These are phyloP conservation scores for Musa acuminata DNA, from an alignment of 176 grass and related monocot species.

Conservation along the genomic window DNA sequence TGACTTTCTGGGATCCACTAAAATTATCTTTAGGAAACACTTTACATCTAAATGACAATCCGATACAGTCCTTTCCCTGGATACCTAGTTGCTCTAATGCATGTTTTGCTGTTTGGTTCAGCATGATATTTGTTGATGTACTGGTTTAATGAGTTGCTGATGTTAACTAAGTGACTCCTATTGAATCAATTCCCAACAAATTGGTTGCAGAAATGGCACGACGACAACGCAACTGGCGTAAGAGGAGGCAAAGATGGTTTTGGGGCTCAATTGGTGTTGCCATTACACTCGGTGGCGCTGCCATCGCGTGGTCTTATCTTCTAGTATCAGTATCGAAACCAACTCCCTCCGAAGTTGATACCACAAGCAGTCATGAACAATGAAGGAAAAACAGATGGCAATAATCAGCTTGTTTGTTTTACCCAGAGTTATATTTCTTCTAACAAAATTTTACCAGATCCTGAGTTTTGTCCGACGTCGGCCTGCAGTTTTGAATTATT, in stretches of 20 bases:
- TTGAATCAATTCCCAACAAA: too few relatives aligned
- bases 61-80: too few relatives aligned
- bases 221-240: conserved; percentile 54
- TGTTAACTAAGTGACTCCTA: too few relatives aligned
- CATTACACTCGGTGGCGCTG: conserved; percentile 51
- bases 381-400: background rate
- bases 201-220: conserved; percentile 65
- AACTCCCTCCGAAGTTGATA: background rate
- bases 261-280: conserved; percentile 84
- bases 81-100: too few relatives aligned
- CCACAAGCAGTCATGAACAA: background rate
- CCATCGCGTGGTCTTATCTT: conserved; percentile 78
- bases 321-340: conserved; percentile 11
- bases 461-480: too few relatives aligned
- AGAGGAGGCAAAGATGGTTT: conserved; percentile 80
- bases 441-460: background rate
- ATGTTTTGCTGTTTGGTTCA: too few relatives aligned
- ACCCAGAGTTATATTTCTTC: background rate
- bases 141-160: too few relatives aligned
- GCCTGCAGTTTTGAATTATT: too few relatives aligned
- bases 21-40: too few relatives aligned
- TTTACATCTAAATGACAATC: too few relatives aligned
- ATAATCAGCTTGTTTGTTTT: background rate
- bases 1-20: too few relatives aligned
- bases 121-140: too few relatives aligned